Evolutionary conservation across 257 asterid species (phyloP).

Genomic region (Ballota nigra): DNA sequence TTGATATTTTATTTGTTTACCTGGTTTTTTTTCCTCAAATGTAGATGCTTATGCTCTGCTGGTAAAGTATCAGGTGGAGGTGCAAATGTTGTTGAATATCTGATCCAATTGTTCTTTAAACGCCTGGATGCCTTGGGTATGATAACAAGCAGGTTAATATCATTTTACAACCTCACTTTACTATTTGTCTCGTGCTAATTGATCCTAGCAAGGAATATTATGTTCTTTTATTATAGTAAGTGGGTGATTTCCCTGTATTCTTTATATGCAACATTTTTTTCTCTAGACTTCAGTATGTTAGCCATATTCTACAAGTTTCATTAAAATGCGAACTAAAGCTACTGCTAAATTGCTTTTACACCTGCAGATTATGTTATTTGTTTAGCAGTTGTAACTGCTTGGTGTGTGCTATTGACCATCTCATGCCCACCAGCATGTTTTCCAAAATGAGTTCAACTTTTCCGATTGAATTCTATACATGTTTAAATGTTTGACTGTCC

Average conservation of each 20-base stretch:
- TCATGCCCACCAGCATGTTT: constrained; percentile 13
- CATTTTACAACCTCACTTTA: constrained; percentile 8
- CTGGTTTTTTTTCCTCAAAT: constrained; percentile 32
- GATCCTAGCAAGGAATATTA: background rate
- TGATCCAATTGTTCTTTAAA: constrained; percentile 75
- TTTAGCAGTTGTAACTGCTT: constrained; percentile 20
- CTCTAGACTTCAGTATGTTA: too few species aligned
- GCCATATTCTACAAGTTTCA: too few species aligned
- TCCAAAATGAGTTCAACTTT: constrained; percentile 1
- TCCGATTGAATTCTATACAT: background rate
- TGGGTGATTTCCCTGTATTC: background rate
- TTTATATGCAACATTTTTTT: background rate
- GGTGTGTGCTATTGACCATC: constrained; percentile 1
- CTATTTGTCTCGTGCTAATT: constrained; percentile 13
- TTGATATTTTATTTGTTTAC: constrained; percentile 11
- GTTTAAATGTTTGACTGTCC: background rate
- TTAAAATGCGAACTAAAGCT: constrained; percentile 1
- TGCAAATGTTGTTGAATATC: constrained; percentile 67
- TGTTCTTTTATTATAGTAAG: background rate
- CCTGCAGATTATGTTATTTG: constrained; percentile 16
- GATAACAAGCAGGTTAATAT: constrained; percentile 79
- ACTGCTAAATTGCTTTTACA: background rate
- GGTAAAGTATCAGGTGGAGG: constrained; percentile 88
- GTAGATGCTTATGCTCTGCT: constrained; percentile 91
- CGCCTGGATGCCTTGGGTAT: constrained; percentile 79